Conservation (phyloP, 306 rosid species). For the Phaseolus lunatus region DNA sequence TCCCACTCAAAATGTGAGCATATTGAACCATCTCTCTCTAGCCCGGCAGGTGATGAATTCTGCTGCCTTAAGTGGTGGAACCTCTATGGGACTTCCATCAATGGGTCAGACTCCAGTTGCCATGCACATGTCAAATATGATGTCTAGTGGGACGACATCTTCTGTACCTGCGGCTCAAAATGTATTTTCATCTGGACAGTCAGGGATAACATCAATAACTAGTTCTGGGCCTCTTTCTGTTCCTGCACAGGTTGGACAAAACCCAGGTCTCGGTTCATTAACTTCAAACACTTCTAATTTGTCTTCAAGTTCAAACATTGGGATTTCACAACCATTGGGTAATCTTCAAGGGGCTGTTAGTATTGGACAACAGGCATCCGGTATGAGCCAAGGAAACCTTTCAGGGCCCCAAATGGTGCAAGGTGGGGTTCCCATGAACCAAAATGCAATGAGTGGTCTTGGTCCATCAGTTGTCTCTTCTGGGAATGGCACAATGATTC, state of each 20-base stretch:
- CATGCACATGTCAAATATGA: conserved; percentile 96
- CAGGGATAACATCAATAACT: conserved; percentile 63
- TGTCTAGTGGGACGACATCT: conserved; percentile 96
- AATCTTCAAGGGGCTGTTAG: conserved; percentile 83
- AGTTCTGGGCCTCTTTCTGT: conserved; percentile 74
- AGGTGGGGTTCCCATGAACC: conserved; percentile 84
- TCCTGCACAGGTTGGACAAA: conserved; percentile 75
- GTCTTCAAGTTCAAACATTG: conserved; percentile 78
- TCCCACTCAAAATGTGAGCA: conserved; percentile 73
- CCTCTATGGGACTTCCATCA: conserved; percentile 74
- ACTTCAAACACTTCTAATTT: conserved; percentile 69
- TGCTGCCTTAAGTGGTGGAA: conserved; percentile 80
- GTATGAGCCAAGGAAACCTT: conserved; percentile 83
- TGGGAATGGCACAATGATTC: conserved; percentile 92
- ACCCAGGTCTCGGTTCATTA: conserved; percentile 72
- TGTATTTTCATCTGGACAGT: conserved; percentile 80
- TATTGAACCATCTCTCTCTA: conserved; percentile 87
- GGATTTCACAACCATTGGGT: conserved; percentile 80
- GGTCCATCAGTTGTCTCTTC: conserved; percentile 83
- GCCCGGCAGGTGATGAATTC: conserved; percentile 81
- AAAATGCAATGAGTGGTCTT: conserved; percentile 76
- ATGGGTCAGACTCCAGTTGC: conserved; percentile 91
- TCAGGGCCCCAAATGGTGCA: conserved; percentile 82
- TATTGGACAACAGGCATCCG: conserved; percentile 77
- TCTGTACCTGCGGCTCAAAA: conserved; percentile 83